A percentile compares a stretch with the other conserved stretches of the same genome.
These are phyloP conservation scores for Blastocystis sp. DNA, from an alignment of 352 stramenopile species.

Conservation along the genomic window DNA sequence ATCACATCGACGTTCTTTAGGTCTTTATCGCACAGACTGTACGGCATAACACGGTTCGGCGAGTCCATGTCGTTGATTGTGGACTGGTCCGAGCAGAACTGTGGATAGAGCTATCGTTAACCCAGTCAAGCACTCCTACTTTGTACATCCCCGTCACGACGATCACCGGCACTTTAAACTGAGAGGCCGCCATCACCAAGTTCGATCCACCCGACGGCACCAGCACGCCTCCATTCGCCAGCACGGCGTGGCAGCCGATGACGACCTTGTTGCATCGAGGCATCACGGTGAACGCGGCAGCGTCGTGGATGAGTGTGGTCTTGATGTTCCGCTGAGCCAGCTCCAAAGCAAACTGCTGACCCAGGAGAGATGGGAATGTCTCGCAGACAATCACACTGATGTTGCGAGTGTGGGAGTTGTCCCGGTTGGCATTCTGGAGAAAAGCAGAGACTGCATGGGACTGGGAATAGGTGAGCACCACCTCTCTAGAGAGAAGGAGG, in stretches of 20 bases:
- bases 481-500: neutral
- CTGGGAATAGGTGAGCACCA: constrained; percentile 36
- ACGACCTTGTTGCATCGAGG: constrained; percentile 50
- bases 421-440: neutral
- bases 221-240: constrained; percentile 53
- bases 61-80: constrained; percentile 58
- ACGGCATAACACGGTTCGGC: constrained; percentile 27
- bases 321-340: neutral
- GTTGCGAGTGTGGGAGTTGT: neutral
- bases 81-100: constrained; percentile 43
- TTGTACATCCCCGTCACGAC: constrained; percentile 58
- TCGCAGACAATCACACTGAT: constrained; percentile 58
- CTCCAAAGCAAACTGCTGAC: constrained; percentile 38
- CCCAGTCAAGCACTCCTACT: neutral
- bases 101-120: neutral
- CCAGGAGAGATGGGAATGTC: neutral
- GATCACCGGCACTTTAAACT: constrained; percentile 52
- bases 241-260: constrained; percentile 36
- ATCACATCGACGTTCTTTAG: constrained; percentile 40
- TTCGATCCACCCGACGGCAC: constrained; percentile 32
- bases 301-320: constrained; percentile 51
- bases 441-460: constrained; percentile 18
- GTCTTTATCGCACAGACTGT: neutral
- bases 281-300: constrained; percentile 51
- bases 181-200: neutral